Evolutionary conservation across 768 basidiomycete species (phyloP).

Genomic region (Trametes sanguinea): DNA sequence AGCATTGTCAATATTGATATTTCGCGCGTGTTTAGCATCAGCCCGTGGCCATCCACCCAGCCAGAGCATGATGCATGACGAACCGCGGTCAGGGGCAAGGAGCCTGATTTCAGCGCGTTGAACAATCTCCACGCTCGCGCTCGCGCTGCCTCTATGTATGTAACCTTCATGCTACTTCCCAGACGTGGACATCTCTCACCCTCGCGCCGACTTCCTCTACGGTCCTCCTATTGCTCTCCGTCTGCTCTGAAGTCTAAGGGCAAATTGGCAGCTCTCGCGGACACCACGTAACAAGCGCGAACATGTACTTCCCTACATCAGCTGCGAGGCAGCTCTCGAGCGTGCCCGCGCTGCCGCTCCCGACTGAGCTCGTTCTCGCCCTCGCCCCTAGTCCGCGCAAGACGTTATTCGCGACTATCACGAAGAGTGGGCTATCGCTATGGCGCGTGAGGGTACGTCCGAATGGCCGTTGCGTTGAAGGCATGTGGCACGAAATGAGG

Average conservation of each 20-base stretch:
- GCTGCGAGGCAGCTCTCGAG: constrained; percentile 74
- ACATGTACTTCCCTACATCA: constrained; percentile 86
- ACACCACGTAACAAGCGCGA: neutral
- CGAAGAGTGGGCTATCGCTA: constrained; percentile 68
- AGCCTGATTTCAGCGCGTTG: neutral
- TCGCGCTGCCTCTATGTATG: too few species aligned
- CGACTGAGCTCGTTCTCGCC: constrained; percentile 62
- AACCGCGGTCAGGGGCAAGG: too few species aligned
- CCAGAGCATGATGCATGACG: too few species aligned
- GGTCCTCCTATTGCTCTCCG: neutral
- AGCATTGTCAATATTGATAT: too few species aligned
- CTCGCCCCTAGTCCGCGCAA: constrained; percentile 69
- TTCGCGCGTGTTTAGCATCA: too few species aligned
- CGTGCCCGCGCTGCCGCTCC: constrained; percentile 69
- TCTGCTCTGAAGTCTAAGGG: too few species aligned
- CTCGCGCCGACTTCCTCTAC: neutral
- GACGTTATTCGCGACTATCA: constrained; percentile 76
- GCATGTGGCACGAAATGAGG: neutral
- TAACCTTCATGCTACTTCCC: constrained; percentile 13
- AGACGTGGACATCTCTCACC: neutral
- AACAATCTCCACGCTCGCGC: too few species aligned
- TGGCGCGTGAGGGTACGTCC: constrained; percentile 81
- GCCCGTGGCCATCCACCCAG: too few species aligned
- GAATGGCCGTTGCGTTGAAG: neutral
- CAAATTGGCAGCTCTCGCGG: too few species aligned